A percentile compares a stretch with the other conserved stretches of the same genome.
These are phyloP conservation scores for Brassica napus DNA, from an alignment of 345 rosid genomes.

Conservation along the genomic window DNA sequence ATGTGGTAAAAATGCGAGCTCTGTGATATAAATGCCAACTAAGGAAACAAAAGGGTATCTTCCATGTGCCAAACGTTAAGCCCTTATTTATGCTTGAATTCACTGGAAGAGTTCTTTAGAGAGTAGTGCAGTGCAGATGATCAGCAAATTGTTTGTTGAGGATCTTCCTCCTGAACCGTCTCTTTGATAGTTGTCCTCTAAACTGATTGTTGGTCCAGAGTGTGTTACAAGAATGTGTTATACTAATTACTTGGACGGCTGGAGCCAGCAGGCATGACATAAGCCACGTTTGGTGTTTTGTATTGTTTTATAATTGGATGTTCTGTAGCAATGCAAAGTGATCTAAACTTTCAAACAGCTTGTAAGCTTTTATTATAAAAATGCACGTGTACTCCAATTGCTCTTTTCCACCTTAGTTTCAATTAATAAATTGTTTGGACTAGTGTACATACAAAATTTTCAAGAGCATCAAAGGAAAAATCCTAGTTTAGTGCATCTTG, in stretches of 20 bases:
- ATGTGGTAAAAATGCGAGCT: neutral
- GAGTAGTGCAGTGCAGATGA: neutral
- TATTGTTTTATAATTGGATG: neutral
- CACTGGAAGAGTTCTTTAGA: constrained; percentile 1
- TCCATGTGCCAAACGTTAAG: neutral
- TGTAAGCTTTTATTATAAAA: neutral
- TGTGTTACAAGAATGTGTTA: neutral
- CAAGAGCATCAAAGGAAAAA: neutral
- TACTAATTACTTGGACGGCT: neutral
- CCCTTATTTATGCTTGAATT: neutral
- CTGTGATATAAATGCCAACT: neutral
- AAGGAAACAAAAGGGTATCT: constrained; percentile 10
- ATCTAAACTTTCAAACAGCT: neutral
- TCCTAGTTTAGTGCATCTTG: constrained; percentile 16
- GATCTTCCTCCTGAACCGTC: constrained; percentile 7
- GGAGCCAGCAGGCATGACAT: neutral
- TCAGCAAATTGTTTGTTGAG: constrained; percentile 1
- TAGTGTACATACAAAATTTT: neutral
- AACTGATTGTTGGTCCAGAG: constrained; percentile 1
- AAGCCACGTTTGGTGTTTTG: neutral
- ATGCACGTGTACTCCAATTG: neutral
- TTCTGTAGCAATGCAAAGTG: neutral
- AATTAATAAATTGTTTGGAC: neutral
- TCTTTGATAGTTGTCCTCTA: neutral
- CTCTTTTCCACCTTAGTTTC: neutral